These are phyloP conservation scores for Xanthoconium purpureum DNA, from an alignment of 768 basidiomycete genomes.

Conservation along the genomic window DNA sequence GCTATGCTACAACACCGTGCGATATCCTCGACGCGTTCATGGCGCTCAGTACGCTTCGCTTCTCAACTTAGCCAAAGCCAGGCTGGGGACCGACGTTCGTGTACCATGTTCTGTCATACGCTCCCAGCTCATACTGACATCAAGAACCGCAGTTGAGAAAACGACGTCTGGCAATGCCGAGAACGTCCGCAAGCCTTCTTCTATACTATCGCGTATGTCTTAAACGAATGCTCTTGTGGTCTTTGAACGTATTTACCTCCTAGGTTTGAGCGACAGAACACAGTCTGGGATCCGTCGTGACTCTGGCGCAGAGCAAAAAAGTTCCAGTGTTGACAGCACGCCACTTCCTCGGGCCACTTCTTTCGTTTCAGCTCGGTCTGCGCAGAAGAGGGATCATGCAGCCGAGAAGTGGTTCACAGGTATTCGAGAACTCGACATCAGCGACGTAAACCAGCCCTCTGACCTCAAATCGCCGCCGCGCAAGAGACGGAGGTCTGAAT, in stretches of 20 bases:
- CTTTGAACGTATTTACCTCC: background rate
- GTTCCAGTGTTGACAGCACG: background rate
- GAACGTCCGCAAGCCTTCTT: background rate
- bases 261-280: slow-evolving; percentile 18
- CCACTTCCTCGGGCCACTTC: slow-evolving; percentile 12
- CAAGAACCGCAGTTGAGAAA: background rate
- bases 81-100: background rate
- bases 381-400: slow-evolving; percentile 21
- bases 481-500: slow-evolving; percentile 2
- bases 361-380: slow-evolving; percentile 22
- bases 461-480: background rate
- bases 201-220: slow-evolving; percentile 24
- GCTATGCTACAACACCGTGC: slow-evolving; percentile 20
- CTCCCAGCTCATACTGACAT: slow-evolving; percentile 2
- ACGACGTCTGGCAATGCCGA: background rate
- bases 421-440: slow-evolving; percentile 20
- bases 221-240: background rate
- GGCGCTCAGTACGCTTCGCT: slow-evolving; percentile 7
- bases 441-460: background rate
- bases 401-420: slow-evolving; percentile 24
- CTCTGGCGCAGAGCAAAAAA: slow-evolving; percentile 2
- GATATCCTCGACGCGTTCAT: slow-evolving; percentile 2
- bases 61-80: slow-evolving; percentile 3
- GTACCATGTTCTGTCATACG: background rate
- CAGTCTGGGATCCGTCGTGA: slow-evolving; percentile 1